Evolutionary conservation across 2,329 filamentous ascomycete genomes (phyloP), one percentile per base, ranked within the genome.

Genomic region (Cladobotryum mycophilum): DNA sequence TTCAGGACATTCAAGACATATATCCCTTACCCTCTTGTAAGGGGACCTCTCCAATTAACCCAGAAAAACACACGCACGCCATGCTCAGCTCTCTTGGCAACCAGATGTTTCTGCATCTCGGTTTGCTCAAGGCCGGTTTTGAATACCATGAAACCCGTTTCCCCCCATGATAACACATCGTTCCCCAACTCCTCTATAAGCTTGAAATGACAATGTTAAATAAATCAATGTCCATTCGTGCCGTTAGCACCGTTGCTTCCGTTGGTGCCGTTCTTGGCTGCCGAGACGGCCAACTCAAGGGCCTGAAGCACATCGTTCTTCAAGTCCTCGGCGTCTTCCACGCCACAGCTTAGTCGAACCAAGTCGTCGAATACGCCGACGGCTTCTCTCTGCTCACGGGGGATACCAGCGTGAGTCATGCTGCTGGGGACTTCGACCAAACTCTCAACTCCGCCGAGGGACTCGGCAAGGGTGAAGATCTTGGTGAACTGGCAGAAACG

Each of bases 351-450:
- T 54, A 99, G 77, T 58, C 93, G 81, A 30, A 99, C 88, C 7
- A 99, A 79, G 68, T 99, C 93, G 65, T 99, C 93, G 64, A 85
- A 97, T 33, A 99, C 90, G 54, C 93, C 93, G 1, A 93, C 90
- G 3, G 85, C 86, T 77, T 99, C 93, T 52, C 93, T 80, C 75
- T 95, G 84, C 54, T 90, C 90, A 67, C 80, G 82, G 45, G 93
- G 93, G 58, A 99, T 99, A 53, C 92, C 93, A 20, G 90, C 88
- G 70, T 99, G 93, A 15, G 93, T 99, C 93, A 99, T 99, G 71
- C 84, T 88, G 61, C 88, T 88, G 18, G 93, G 93, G 3, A 99
- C 82, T 73, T 99, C 93, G 60, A 91, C 85, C 55, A 99, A 76
- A 63, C 82, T 88, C 80, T 99, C 93, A 44, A 99, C 86, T 49